phyloP scores from a whole-genome alignment of 805 yeast genomes.

The Suhomyces sp. region DNA sequence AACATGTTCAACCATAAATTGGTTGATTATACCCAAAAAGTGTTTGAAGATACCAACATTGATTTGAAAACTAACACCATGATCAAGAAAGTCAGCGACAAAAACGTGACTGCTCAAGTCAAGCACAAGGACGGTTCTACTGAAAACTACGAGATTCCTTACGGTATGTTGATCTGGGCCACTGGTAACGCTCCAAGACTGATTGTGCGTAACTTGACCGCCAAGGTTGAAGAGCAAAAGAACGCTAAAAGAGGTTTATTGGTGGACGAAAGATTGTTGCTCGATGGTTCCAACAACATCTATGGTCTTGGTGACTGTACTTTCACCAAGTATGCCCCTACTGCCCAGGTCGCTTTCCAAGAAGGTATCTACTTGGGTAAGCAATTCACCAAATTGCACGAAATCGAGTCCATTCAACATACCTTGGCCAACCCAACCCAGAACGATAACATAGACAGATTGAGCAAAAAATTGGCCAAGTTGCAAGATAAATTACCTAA shows the following conservation, averaged over 20 bases:
- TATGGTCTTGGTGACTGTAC: conserved; percentile 96
- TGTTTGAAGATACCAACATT: conserved; percentile 65
- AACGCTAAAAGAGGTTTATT: conserved; percentile 88
- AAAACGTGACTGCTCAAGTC: conserved; percentile 64
- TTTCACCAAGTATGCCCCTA: conserved; percentile 85
- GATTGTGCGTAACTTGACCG: conserved; percentile 62
- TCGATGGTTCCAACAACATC: conserved; percentile 79
- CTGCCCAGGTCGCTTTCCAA: conserved; percentile 97
- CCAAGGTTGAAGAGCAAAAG: conserved; percentile 70
- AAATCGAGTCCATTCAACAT: conserved; percentile 56
- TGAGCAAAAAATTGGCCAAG: conserved; percentile 45
- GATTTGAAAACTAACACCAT: conserved; percentile 78
- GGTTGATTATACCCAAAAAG: conserved; percentile 75
- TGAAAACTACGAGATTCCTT: conserved; percentile 64
- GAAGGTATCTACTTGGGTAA: conserved; percentile 81
- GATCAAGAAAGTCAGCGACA: conserved; percentile 80
- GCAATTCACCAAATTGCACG: conserved; percentile 62
- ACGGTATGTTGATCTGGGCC: conserved; percentile 95
- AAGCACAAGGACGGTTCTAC: conserved; percentile 65
- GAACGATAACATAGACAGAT: conserved; percentile 42
- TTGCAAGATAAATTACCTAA: conserved; percentile 47
- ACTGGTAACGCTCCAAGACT: conserved; percentile 93
- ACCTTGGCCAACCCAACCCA: conserved; percentile 36
- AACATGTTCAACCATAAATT: conserved; percentile 67
- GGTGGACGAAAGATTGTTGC: conserved; percentile 76